Base-by-base conservation (phyloP, 768 basidiomycete species). In the Pulveroboletus sp. region DNA sequence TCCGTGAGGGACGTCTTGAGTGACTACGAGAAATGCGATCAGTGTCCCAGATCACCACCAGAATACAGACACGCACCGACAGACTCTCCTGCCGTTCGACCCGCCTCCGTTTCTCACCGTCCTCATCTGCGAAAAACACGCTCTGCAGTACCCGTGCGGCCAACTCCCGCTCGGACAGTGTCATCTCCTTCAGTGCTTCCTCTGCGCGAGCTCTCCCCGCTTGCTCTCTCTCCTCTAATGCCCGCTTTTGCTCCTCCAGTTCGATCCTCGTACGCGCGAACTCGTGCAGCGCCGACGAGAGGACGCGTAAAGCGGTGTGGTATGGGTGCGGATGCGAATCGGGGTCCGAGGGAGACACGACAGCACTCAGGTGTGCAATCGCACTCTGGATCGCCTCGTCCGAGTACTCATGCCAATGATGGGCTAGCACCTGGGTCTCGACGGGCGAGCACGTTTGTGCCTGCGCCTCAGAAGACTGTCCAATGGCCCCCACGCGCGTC, bases 351-450 rank as follows among this genome's bases (percentile, higher is more conserved):
- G 77, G 76, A 0, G 79, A 75, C 30, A 79, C 75, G 4, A 73
- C 63, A 12, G 58, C 51, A 46, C 70, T 61, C 13, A 86, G 65
- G 17, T 68, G 69, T 0, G 85, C 76, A 20, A 90, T 78, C 4
- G 80, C 76, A 14, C 74, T 70, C 51, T 85, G 81, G 36, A 92
- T 85, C 2, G 77, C 83, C 42, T 86, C 80, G 64, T 92, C 87
- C 3, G 86, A 82, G 57, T 81, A 83, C 20, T 81, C 78, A 60
- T 92, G 89, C 88, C 89, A 93, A 61, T 73, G 78, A 9, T 81
- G 85, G 2, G 76, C 71, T n/a, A n/a, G n/a, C n/a, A n/a, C n/a
- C n/a, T n/a, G n/a, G n/a, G n/a, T n/a, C n/a, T n/a, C n/a, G n/a
- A n/a, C n/a, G n/a, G n/a, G n/a, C n/a, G n/a, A n/a, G n/a, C n/a